Evolutionary conservation across 441 rosid species (phyloP).

Genomic region (Populus hybrid): DNA sequence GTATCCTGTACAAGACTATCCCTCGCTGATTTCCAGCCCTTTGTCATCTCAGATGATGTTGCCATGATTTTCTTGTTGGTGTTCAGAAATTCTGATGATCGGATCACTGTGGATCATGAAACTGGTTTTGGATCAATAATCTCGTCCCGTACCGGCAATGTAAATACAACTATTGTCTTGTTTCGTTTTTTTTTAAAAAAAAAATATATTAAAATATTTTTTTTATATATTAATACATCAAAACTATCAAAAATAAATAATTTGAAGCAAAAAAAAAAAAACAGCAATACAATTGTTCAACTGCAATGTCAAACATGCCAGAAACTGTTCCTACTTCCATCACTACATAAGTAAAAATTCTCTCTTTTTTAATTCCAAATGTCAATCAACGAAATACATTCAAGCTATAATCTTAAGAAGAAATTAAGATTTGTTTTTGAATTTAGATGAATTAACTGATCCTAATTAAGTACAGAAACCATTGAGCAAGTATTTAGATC

Average conservation of each 20-base stretch:
- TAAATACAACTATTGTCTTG: not conserved
- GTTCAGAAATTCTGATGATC: constrained; percentile 35
- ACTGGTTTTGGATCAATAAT: constrained; percentile 24
- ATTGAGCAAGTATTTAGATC: too few relatives aligned
- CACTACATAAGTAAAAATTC: not conserved
- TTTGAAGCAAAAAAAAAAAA: too few relatives aligned
- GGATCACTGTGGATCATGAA: constrained; percentile 32
- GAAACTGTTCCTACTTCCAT: not conserved
- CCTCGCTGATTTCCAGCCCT: constrained; percentile 28
- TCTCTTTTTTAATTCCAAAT: not conserved
- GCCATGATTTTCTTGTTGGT: too few relatives aligned
- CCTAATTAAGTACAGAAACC: not conserved
- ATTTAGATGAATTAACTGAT: too few relatives aligned
- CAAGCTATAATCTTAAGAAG: not conserved
- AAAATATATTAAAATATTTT: too few relatives aligned
- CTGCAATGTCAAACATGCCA: too few relatives aligned
- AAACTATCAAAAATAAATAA: too few relatives aligned
- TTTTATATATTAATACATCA: too few relatives aligned
- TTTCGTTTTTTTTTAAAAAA: too few relatives aligned
- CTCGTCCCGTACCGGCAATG: not conserved
- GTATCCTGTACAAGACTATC: constrained; percentile 41
- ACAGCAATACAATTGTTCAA: too few relatives aligned
- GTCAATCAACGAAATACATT: not conserved
- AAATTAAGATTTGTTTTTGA: too few relatives aligned
- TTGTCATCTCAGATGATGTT: constrained; percentile 32